These are phyloP conservation scores for Kokia cookei DNA, from an alignment of 441 rosid species.

Conservation along the genomic window DNA sequence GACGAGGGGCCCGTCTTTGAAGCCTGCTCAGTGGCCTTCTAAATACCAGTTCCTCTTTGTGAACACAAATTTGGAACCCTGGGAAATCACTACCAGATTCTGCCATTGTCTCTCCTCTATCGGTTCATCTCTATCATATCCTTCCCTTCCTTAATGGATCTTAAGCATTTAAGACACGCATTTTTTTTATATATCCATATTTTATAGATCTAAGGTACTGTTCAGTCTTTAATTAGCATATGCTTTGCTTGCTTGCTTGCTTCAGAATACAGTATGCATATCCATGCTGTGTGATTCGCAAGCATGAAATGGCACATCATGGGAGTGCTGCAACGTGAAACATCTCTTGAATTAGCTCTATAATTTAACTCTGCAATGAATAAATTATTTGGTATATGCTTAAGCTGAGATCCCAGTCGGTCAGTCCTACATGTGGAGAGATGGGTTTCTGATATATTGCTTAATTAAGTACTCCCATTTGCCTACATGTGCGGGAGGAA, in stretches of 20 bases:
- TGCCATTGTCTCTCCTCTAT: constrained; percentile 27
- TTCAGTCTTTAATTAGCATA: neutral
- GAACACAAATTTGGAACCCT: constrained; percentile 46
- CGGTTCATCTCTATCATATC: neutral
- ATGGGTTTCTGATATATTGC: constrained; percentile 11
- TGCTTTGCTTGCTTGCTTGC: neutral
- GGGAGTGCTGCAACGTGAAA: neutral
- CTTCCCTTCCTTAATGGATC: neutral
- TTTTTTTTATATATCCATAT: too few species aligned
- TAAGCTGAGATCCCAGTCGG: neutral
- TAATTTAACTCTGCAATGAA: neutral
- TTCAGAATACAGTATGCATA: neutral
- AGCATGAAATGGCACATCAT: neutral
- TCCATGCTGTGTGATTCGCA: neutral
- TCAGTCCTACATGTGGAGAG: constrained; percentile 25
- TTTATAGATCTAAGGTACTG: too few species aligned
- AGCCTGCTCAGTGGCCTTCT: constrained; percentile 45
- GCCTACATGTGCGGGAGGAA: constrained; percentile 47
- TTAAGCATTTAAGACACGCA: neutral
- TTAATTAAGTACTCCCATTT: constrained; percentile 19
- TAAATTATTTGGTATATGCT: constrained; percentile 12
- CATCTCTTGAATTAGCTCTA: neutral
- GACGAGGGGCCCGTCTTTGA: constrained; percentile 52
- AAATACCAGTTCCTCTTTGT: constrained; percentile 45
- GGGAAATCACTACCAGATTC: constrained; percentile 46